Evolutionary conservation across 176 grass and related monocot genomes (phyloP), one percentile per base, ranked within the genome.

Genomic region (Aechmea fasciata): DNA sequence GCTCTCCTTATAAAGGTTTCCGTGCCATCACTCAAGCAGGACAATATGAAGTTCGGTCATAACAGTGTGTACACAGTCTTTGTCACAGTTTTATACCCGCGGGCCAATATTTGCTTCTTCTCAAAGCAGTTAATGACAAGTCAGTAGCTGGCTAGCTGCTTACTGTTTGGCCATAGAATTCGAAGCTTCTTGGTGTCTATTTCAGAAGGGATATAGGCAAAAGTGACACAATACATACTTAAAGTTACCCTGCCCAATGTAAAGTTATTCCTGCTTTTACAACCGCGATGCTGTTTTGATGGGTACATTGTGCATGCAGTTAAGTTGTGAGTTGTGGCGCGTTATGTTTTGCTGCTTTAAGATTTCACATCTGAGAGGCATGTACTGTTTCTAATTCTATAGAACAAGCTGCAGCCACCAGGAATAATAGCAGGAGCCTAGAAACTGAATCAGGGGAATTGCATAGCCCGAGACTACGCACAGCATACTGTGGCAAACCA

Each of bases 1-100:
- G 15, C 14, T 75, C 71, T 76, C 93, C 89, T 67, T 97, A 87
- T 68, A 97, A 97, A 81, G 89, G 93, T 59, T 97, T 97, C n/a
- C 84, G 93, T 61, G 89, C 93, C 13, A 83, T 85, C 49, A 97
- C 93, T 70, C 86, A 87, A 81, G 84, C 93, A 54, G 93, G 89
- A 64, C 81, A 88, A 64, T 97, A 92, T 73, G 89, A 92, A 81
- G 79, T 92, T 73, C 80, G 93, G 76, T 87, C 90, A 0, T 92
- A 92, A 73, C 24, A 75, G 50, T 47, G 54, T 28, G 2, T 61
- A 47, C 53, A 69, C 33, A 41, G 5, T 13, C 28, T 49, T 18
- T 61, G 13, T 61, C 9, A 9, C 20, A 22, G 17, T 22, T 61
- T 22, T 11, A 18, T 61, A 19, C 20, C 9, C 17, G 17, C 7